Evolutionary conservation across 805 yeast genomes (phyloP), one percentile per base, ranked within the genome.

Genomic region (Yueomyces sinensis): DNA sequence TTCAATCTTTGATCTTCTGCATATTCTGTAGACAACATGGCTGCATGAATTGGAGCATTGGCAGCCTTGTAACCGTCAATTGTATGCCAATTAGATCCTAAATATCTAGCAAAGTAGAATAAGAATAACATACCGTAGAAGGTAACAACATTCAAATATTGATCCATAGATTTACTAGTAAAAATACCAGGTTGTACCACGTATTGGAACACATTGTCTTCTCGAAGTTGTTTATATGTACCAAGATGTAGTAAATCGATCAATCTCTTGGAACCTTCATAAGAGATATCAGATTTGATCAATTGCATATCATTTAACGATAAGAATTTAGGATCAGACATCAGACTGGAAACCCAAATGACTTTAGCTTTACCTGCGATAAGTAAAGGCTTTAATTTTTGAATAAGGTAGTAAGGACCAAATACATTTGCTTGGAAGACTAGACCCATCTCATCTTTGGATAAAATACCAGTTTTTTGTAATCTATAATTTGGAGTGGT

Each of bases 401-500:
- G 82, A 35, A 87, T 66, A 35, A 91, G 61, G 55, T 76, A 91
- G 61, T 82, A 87, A 2, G 97, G 97, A 0, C 94, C 95, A 59
- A 91, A 83, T n/a, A 89, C 95, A 52, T 91, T 91, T 4, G 91
- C 93, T 58, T 91, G 94, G 62, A 89, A 91, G 4, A 86, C 84
- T 22, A 81, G 61, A 1, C 97, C 96, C 64, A 89, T 46, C 0
- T 73, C 86, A 56, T 91, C 98, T 15, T 49, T 54, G 1, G 94
- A 73, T 48, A 70, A 74, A 18, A 77, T 76, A 4, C 96, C 95
- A 14, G 72, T 66, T 37, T 70, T 66, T 63, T 91, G 97, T 27
- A 80, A 68, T 57, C 89, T 86, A 59, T 82, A 87, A 2, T 76
- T 74, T 7, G 95, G 96, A 39, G 70, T 74, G 0, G 97, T 91